These are phyloP conservation scores for Erysimum pusillum DNA, from an alignment of 441 rosid species.

Conservation along the genomic window DNA sequence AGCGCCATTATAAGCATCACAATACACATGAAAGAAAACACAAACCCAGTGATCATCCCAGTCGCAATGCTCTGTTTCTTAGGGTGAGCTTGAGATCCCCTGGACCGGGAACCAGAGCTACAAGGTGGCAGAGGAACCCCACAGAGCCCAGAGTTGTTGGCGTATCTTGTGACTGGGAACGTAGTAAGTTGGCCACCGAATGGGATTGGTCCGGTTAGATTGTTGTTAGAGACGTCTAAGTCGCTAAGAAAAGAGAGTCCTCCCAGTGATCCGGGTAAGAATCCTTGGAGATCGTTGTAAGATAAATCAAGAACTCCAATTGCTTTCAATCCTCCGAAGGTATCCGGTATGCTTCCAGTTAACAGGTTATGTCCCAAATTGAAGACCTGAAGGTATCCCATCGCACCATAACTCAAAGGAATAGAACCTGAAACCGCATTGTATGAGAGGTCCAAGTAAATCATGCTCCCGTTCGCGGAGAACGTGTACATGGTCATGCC, in stretches of 20 bases:
- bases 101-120: no score
- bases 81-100: no score
- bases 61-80: conserved; percentile 58
- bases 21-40: conserved; percentile 67
- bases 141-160: conserved; percentile 91
- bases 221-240: conserved; percentile 92
- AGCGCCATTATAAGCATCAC: conserved; percentile 69
- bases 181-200: conserved; percentile 97
- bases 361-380: conserved; percentile 85
- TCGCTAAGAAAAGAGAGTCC: conserved; percentile 85
- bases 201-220: conserved; percentile 82
- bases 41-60: conserved; percentile 70
- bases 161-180: conserved; percentile 79
- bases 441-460: conserved; percentile 89
- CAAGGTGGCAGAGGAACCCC: conserved; percentile 84
- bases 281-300: conserved; percentile 79
- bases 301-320: conserved; percentile 91
- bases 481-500: conserved; percentile 86
- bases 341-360: conserved; percentile 74
- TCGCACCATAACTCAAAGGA: conserved; percentile 68
- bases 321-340: conserved; percentile 74
- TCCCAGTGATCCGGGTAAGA: conserved; percentile 77
- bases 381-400: conserved; percentile 85
- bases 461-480: conserved; percentile 75
- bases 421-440: conserved; percentile 71